These are phyloP conservation scores for Monilinia vaccinii-corymbosi DNA, from an alignment of 2,329 filamentous ascomycete species.

Conservation along the genomic window DNA sequence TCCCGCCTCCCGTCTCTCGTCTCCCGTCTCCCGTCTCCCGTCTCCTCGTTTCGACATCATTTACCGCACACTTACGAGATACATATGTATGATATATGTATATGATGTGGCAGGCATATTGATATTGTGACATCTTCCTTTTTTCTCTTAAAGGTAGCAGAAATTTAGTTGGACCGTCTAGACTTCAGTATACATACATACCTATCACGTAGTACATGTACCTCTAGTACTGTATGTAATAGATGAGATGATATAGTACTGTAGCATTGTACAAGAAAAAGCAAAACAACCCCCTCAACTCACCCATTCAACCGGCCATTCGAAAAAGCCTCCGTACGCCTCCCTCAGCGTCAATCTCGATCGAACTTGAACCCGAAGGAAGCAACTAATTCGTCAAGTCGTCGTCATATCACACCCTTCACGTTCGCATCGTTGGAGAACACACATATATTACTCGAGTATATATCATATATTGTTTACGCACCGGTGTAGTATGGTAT, in stretches of 20 bases:
- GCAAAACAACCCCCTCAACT: neutral
- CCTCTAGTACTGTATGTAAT: neutral
- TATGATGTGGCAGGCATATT: conserved; percentile 3
- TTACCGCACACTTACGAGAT: conserved; percentile 6
- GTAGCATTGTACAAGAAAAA: neutral
- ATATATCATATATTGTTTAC: too few species aligned
- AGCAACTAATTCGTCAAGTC: too few species aligned
- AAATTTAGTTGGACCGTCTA: neutral
- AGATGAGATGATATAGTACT: neutral
- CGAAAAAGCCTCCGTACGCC: neutral
- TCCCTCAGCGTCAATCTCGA: conserved; percentile 10
- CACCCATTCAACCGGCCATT: too few species aligned
- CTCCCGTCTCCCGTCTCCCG: too few species aligned
- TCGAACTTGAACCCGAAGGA: neutral
- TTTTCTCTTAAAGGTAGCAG: neutral
- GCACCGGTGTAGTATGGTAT: too few species aligned
- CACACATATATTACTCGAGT: neutral
- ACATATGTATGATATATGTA: neutral
- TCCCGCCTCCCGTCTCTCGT: neutral
- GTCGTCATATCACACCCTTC: neutral
- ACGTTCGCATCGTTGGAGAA: neutral
- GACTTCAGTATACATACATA: neutral
- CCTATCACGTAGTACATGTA: neutral
- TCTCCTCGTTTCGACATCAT: neutral
- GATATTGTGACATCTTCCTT: neutral